Conservation (phyloP, 2,329 filamentous ascomycete genomes). For the Diaporthe citri region DNA sequence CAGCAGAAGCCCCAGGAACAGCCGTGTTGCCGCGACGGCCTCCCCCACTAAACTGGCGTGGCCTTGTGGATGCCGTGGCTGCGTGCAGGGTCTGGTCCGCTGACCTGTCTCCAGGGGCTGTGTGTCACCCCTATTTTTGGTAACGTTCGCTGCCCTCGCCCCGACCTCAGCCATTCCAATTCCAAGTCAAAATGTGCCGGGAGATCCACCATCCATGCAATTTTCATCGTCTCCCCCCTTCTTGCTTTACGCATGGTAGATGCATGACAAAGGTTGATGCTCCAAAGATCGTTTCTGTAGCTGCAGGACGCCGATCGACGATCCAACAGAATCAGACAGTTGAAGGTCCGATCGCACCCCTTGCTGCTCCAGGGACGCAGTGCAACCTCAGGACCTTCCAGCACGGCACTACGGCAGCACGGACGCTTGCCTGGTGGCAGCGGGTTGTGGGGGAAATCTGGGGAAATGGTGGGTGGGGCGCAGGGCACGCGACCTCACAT, state of each 20-base stretch:
- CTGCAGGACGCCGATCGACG: background rate
- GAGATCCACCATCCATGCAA: slow-evolving; percentile 7
- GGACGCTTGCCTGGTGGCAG: background rate
- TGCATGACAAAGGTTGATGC: background rate
- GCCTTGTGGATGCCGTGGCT: slow-evolving; percentile 24
- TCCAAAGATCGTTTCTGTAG: background rate
- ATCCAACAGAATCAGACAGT: background rate
- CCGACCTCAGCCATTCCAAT: background rate
- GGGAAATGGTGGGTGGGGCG: slow-evolving; percentile 9
- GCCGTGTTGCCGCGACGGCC: background rate
- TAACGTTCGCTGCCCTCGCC: background rate
- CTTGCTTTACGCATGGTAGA: background rate
- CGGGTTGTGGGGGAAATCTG: background rate
- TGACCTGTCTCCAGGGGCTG: slow-evolving; percentile 7
- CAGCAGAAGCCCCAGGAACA: slow-evolving; percentile 14
- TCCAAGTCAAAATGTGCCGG: background rate
- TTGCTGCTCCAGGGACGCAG: background rate
- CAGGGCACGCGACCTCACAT: background rate
- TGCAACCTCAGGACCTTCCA: background rate
- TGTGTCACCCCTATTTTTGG: slow-evolving; percentile 18
- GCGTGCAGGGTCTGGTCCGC: slow-evolving; percentile 7
- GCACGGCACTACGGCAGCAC: background rate
- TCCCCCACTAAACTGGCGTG: slow-evolving; percentile 8
- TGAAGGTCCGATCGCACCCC: background rate
- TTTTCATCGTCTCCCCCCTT: background rate